These are phyloP conservation scores for Torrubiella hemipterigena DNA, from an alignment of 2,329 filamentous ascomycete genomes.

Conservation along the genomic window DNA sequence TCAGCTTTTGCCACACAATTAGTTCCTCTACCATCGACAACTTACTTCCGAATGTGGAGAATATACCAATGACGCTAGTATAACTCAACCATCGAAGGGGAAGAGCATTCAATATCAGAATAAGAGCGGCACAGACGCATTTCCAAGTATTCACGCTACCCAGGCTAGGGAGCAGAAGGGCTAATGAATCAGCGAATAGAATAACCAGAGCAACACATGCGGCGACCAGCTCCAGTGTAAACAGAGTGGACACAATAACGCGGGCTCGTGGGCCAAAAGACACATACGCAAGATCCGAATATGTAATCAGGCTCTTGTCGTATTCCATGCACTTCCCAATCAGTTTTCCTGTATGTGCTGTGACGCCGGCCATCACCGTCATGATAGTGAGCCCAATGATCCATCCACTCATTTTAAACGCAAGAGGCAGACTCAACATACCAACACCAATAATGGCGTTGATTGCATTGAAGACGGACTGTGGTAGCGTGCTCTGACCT, in stretches of 20 bases:
- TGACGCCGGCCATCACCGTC: slow-evolving; percentile 60
- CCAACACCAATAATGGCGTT: slow-evolving; percentile 89
- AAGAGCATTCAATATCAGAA: slow-evolving; percentile 74
- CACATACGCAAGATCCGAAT: slow-evolving; percentile 85
- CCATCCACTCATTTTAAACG: slow-evolving; percentile 81
- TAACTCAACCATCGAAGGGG: slow-evolving; percentile 77
- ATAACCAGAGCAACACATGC: slow-evolving; percentile 84
- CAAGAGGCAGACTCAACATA: slow-evolving; percentile 77
- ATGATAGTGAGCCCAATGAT: slow-evolving; percentile 68
- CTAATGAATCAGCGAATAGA: slow-evolving; percentile 83
- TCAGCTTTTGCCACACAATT: too few relatives aligned
- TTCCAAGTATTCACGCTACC: slow-evolving; percentile 66
- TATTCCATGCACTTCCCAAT: slow-evolving; percentile 82
- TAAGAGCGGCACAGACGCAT: slow-evolving; percentile 62
- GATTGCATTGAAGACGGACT: slow-evolving; percentile 94
- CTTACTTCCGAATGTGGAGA: slow-evolving; percentile 79
- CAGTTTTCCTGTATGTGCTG: slow-evolving; percentile 75
- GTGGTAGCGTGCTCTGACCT: slow-evolving; percentile 87
- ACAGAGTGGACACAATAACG: slow-evolving; percentile 71
- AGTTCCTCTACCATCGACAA: slow-evolving; percentile 14
- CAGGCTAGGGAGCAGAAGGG: slow-evolving; percentile 62
- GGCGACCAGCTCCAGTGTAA: slow-evolving; percentile 76
- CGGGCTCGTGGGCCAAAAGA: slow-evolving; percentile 78
- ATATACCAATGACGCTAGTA: slow-evolving; percentile 84
- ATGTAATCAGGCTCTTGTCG: slow-evolving; percentile 77